phyloP scores from a whole-genome alignment of 345 rosid species.

The Carallia brachiata region DNA sequence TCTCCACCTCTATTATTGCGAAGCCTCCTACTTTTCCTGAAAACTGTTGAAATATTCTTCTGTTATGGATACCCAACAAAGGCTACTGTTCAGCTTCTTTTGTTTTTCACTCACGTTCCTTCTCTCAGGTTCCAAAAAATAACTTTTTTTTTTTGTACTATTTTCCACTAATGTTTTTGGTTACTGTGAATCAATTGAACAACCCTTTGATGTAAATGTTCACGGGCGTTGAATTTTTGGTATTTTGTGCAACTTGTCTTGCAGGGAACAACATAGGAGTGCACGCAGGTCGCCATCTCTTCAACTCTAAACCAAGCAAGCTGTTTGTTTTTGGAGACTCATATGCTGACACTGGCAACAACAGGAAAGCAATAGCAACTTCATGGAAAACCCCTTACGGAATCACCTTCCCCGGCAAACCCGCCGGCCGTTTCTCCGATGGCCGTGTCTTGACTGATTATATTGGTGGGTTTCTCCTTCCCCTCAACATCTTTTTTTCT shows the following conservation, averaged over 20 bases:
- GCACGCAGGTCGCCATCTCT: neutral
- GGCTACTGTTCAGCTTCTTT: too few species aligned
- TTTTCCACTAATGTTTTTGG: too few species aligned
- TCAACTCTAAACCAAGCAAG: conserved; percentile 34
- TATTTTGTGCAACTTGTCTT: neutral
- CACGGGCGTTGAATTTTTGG: neutral
- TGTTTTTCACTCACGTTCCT: too few species aligned
- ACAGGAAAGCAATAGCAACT: conserved; percentile 14
- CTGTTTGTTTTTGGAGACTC: conserved; percentile 78
- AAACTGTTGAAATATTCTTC: too few species aligned
- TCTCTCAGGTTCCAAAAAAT: too few species aligned
- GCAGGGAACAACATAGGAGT: neutral
- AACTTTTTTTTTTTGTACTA: too few species aligned
- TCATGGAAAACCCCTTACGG: conserved; percentile 68
- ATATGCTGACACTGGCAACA: conserved; percentile 66
- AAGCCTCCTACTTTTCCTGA: too few species aligned
- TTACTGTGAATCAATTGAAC: too few species aligned
- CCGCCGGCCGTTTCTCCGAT: conserved; percentile 60
- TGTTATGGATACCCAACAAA: too few species aligned
- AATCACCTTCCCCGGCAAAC: conserved; percentile 58
- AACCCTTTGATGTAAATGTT: too few species aligned
- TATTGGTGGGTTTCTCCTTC: conserved; percentile 30
- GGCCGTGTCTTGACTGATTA: conserved; percentile 59
- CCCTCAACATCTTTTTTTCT: neutral
- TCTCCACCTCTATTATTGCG: too few species aligned